Percentiles rank a stretch among this genome's conserved stretches.
phyloP scores from a whole-genome alignment of 257 asterid genomes.

The Plantago ovata region DNA sequence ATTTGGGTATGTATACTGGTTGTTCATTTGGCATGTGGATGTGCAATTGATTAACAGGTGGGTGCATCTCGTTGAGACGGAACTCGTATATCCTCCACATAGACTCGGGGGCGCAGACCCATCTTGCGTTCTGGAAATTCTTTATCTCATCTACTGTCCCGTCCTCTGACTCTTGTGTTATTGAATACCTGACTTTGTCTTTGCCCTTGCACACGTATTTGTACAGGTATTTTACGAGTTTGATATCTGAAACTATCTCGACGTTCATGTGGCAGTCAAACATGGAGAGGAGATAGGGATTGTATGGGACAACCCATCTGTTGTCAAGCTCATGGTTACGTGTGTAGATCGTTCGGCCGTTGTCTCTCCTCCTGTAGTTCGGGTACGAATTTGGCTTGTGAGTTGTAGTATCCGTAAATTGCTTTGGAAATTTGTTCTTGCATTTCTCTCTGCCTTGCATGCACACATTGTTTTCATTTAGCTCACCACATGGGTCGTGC shows the following conservation, averaged over 20 bases:
- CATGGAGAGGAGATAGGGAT: neutral
- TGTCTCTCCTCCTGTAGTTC: neutral
- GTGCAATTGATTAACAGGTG: neutral
- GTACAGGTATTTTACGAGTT: neutral
- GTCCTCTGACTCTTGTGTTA: too few species aligned
- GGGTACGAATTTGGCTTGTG: neutral
- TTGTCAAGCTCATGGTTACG: neutral
- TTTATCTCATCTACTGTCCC: too few species aligned
- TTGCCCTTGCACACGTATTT: conserved; percentile 18
- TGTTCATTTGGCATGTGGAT: neutral
- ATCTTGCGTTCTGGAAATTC: too few species aligned
- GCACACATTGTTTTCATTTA: neutral
- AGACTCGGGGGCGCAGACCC: too few species aligned
- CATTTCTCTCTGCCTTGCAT: neutral
- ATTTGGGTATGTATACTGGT: neutral
- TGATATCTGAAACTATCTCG: neutral
- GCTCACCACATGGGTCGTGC: neutral
- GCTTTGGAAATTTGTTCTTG: conserved; percentile 5
- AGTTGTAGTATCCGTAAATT: neutral
- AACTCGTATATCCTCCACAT: neutral
- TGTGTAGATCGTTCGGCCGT: neutral
- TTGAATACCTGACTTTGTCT: neutral
- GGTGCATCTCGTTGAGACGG: neutral
- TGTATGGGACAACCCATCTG: too few species aligned
- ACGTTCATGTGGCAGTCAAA: conserved; percentile 11